Evolutionary conservation across 305 asterid genomes (phyloP), one percentile per base, ranked within the genome.

Genomic region (Rubia peregrina): DNA sequence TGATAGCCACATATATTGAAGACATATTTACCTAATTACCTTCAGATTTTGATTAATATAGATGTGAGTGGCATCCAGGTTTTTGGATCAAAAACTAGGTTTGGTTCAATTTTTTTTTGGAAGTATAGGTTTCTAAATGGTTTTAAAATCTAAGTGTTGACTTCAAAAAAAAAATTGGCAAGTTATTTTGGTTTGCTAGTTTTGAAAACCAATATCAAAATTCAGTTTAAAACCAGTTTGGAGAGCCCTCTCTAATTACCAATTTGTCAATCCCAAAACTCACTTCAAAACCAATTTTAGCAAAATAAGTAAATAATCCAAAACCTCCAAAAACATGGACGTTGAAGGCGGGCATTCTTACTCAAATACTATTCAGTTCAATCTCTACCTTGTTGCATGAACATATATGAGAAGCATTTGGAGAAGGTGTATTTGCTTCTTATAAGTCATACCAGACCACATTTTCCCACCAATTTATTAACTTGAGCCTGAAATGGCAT

Each of bases 1-100:
- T 56, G 48, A 73, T 68, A 22, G 36, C 56, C 40, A 66, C 43
- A 41, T 46, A 62, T 17, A 24, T 67, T 12, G 6, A 67, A 43
- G 61, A 73, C 57, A 44, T 5, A 22, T 51, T n/a, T 17, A 33
- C 46, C 64, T 22, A 3, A 51, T 17, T 56, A 14, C 68, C 68
- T 59, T 44, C 33, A 67, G n/a, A 70, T 24, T 33, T 17, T 56
- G 41, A 57, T 42, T 73, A 6, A 6, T 9, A 56, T 55, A 19
- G 59, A 16, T 51, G 59, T 51, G 55, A 4, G 59, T 51, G 22
- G 10, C 36, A 33, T 33, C 36, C 36, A 3, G 36, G 36, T 33
- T 33, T 33, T 33, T 4, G 5, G 36, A 33, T 33, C 5, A 33
- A 33, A 33, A 33, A 33, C 36, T 17, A 17, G 22, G 59, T 7